Conservation (phyloP, 2,329 filamentous ascomycete genomes). For the Alternaria sp. region DNA sequence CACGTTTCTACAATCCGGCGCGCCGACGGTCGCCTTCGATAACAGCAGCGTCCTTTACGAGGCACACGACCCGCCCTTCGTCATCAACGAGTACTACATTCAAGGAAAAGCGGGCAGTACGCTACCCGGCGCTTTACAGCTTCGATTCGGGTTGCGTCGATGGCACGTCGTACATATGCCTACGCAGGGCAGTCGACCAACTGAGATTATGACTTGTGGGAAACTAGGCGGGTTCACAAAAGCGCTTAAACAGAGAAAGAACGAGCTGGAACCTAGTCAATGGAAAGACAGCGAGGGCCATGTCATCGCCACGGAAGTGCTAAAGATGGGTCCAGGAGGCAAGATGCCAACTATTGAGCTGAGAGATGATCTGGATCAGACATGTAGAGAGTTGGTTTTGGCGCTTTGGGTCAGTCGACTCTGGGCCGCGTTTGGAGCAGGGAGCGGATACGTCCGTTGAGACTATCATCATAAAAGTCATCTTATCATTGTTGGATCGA, state of each 20-base stretch:
- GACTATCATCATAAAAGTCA: not conserved
- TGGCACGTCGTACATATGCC: slow-evolving; percentile 33
- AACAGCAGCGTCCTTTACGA: slow-evolving; percentile 30
- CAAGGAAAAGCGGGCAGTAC: slow-evolving; percentile 21
- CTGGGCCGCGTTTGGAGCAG: slow-evolving; percentile 36
- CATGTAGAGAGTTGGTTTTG: slow-evolving; percentile 35
- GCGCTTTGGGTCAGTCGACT: slow-evolving; percentile 34
- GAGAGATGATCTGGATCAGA: slow-evolving; percentile 28
- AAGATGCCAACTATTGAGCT: slow-evolving; percentile 36
- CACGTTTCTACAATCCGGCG: slow-evolving; percentile 19
- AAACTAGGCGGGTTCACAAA: slow-evolving; percentile 24
- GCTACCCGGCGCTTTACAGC: slow-evolving; percentile 28
- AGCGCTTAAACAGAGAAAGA: slow-evolving; percentile 22
- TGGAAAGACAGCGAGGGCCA: slow-evolving; percentile 34
- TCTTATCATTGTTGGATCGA: not conserved
- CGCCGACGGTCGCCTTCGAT: slow-evolving; percentile 32
- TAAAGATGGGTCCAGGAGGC: slow-evolving; percentile 22
- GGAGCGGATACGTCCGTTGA: slow-evolving; percentile 10
- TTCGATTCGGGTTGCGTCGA: slow-evolving; percentile 27
- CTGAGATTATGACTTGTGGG: slow-evolving; percentile 33
- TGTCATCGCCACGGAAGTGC: slow-evolving; percentile 32
- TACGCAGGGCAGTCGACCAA: slow-evolving; percentile 14
- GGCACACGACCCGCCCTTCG: slow-evolving; percentile 34
- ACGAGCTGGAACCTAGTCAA: slow-evolving; percentile 25
- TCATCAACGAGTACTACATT: slow-evolving; percentile 33